Percentiles rank a stretch among this genome's conserved stretches.
Evolutionary conservation across 352 stramenopile genomes (phyloP).

Genomic region (Salisapilia sapeloensis): DNA sequence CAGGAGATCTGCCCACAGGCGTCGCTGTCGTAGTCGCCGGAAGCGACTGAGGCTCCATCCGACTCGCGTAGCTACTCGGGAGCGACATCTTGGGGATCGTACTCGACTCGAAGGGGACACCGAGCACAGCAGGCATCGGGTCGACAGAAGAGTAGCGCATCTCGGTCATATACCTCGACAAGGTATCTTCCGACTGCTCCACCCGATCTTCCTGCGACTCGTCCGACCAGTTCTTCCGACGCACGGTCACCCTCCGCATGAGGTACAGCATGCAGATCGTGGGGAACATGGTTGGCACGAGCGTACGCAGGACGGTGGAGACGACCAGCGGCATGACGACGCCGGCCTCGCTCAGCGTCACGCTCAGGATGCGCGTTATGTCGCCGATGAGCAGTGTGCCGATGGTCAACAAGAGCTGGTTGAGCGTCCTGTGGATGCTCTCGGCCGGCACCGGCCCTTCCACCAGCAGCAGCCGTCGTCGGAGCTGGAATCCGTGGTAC

Average conservation of each 20-base stretch:
- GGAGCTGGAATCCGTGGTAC: slow-evolving; percentile 57
- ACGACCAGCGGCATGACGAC: slow-evolving; percentile 34
- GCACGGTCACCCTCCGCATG: slow-evolving; percentile 44
- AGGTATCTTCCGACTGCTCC: slow-evolving; percentile 8
- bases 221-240: slow-evolving; percentile 4
- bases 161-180: slow-evolving; percentile 44
- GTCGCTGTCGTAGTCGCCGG: too few relatives aligned
- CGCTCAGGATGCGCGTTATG: slow-evolving; percentile 42
- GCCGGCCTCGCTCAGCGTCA: slow-evolving; percentile 29
- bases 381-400: slow-evolving; percentile 61
- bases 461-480: slow-evolving; percentile 46
- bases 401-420: slow-evolving; percentile 68
- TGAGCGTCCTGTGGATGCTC: slow-evolving; percentile 65
- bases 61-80: too few relatives aligned
- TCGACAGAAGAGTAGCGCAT: slow-evolving; percentile 8
- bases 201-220: slow-evolving; percentile 5
- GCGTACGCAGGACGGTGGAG: slow-evolving; percentile 54
- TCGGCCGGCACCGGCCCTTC: slow-evolving; percentile 40
- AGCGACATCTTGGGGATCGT: too few relatives aligned
- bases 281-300: slow-evolving; percentile 73
- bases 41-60: too few relatives aligned
- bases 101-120: too few relatives aligned
- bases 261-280: slow-evolving; percentile 82
- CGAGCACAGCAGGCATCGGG: background rate
- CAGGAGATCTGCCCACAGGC: too few relatives aligned